A percentile compares a stretch with the other conserved stretches of the same genome.
phyloP scores from a whole-genome alignment of 164 flowering plant genomes.

The Pachysandra terminalis region DNA sequence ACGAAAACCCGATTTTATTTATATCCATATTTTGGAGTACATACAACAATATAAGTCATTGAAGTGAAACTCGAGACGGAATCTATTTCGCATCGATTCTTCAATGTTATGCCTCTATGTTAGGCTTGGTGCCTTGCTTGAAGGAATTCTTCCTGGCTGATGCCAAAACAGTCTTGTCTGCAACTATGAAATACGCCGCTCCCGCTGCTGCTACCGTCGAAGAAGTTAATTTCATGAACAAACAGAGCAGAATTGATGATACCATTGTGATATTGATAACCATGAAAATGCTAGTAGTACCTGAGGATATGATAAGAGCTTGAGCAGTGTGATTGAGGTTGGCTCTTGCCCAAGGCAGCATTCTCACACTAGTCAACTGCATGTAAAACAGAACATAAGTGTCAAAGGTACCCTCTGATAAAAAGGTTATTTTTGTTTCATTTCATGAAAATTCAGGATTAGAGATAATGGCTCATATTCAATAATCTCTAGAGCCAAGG shows the following conservation, averaged over 20 bases:
- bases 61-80: neutral
- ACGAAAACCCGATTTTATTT: constrained; percentile 15
- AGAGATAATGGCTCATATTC: too few relatives aligned
- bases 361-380: constrained; percentile 79
- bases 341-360: constrained; percentile 92
- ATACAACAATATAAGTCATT: neutral
- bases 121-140: constrained; percentile 22
- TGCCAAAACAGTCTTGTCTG: constrained; percentile 86
- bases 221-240: neutral
- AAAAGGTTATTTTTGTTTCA: too few relatives aligned
- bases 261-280: neutral
- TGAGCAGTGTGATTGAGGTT: constrained; percentile 88
- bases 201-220: constrained; percentile 68
- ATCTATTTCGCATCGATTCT: too few relatives aligned
- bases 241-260: neutral
- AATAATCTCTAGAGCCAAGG: too few relatives aligned
- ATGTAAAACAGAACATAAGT: neutral
- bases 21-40: constrained; percentile 14
- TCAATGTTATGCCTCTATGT: constrained; percentile 12
- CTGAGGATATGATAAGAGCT: constrained; percentile 87
- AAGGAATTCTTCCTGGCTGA: constrained; percentile 76
- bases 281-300: constrained; percentile 21
- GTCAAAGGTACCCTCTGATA: neutral
- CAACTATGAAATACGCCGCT: constrained; percentile 85
- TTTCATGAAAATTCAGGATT: too few relatives aligned